Evolutionary conservation across 1,284 basidiomycete species (phyloP).

Genomic region (Irpex sp.): DNA sequence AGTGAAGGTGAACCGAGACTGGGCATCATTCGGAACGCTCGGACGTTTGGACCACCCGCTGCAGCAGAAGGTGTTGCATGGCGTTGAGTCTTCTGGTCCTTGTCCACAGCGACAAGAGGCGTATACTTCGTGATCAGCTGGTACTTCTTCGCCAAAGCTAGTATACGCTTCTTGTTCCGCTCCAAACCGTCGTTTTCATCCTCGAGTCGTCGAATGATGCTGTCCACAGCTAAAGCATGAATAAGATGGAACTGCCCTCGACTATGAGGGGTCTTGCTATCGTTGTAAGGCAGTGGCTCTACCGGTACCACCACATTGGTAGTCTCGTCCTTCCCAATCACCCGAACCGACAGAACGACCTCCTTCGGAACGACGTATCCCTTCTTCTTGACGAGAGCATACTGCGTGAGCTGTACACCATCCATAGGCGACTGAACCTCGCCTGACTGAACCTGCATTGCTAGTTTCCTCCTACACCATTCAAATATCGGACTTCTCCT

Average conservation of each 20-base stretch:
- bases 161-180: constrained; percentile 36
- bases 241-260: background rate
- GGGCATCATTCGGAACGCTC: background rate
- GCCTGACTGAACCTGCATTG: background rate
- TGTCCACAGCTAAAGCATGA: background rate
- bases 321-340: background rate
- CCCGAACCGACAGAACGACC: background rate
- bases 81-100: background rate
- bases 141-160: constrained; percentile 47
- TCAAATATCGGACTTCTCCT: background rate
- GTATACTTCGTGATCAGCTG: constrained; percentile 49
- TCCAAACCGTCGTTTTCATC: constrained; percentile 10
- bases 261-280: background rate
- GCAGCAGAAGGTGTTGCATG: background rate
- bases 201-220: constrained; percentile 10
- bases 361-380: background rate
- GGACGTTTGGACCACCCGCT: background rate
- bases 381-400: background rate
- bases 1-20: background rate
- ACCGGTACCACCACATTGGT: constrained; percentile 7
- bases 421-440: background rate
- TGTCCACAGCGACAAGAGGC: constrained; percentile 52
- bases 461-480: background rate
- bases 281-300: background rate
- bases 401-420: background rate